Base-by-base conservation (phyloP, 78 protist species). In the Polysphondylium violaceum region DNA sequence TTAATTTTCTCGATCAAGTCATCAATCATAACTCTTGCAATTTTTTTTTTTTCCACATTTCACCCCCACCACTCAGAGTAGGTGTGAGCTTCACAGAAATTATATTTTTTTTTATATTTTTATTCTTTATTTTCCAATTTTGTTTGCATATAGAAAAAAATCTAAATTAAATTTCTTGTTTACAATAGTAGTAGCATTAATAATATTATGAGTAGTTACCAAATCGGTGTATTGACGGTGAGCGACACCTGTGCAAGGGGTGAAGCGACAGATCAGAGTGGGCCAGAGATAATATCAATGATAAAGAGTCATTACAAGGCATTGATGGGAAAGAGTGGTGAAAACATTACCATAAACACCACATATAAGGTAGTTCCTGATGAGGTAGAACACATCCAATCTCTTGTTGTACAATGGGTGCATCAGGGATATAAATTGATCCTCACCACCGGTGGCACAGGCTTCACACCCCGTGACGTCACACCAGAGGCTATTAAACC, bases 401-500 rank as follows among this genome's bases (percentile, higher is more conserved):
- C 44, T 8, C 51, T 63, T 44, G 55, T 75, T 1, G 53, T 40
- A 14, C 79, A 60, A 74, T 78, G 79, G 86, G 55, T 74, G 2
- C 61, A 41, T 21, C 14, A 23, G 3, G 29, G 44, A 11, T 88
- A 51, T 43, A 88, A 76, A 78, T 38, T 78, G 58, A 68, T 88
- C 27, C 4, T 88, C 2, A 83, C 91, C 0, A 78, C 94, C 25
- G 94, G 94, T 35, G 94, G 94, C 16, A 88, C 94, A 2, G 94
- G 94, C 3, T 88, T 88, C 25, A 31, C 87, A 65, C 81, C 86
- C 36, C 50, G 94, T 31, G 94, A 88, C 14, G 55, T 64, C 1
- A 88, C 94, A 50, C 94, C 94, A 0, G 94, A 88, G 27, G 94
- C 94, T 4, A 88, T 78, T 2, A 76, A 88, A 53, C 87, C 86